Evolutionary conservation across 2,329 filamentous ascomycete genomes (phyloP).

Genomic region (Monosporascus sp.): DNA sequence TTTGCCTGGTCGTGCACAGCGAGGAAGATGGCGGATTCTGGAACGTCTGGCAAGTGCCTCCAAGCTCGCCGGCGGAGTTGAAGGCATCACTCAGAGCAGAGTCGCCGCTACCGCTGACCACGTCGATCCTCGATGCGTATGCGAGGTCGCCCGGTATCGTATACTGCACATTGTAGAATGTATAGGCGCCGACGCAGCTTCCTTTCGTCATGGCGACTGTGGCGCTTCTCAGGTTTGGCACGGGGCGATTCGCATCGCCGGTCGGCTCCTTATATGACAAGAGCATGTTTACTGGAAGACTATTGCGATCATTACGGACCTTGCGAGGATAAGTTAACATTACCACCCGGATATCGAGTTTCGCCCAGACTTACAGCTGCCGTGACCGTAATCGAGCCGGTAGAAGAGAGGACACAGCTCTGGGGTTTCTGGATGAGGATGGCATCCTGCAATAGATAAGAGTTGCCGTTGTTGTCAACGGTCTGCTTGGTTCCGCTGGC

Average conservation of each 20-base stretch:
- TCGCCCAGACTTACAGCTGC: conserved; percentile 30
- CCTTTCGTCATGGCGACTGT: conserved; percentile 37
- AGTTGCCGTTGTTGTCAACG: conserved; percentile 53
- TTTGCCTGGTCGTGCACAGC: conserved; percentile 15
- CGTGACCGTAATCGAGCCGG: conserved; percentile 38
- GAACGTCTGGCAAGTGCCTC: conserved; percentile 39
- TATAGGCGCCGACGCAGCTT: conserved; percentile 42
- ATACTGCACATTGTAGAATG: conserved; percentile 39
- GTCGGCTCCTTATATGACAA: conserved; percentile 39
- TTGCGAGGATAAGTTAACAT: conserved; percentile 6
- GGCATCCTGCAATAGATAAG: conserved; percentile 49
- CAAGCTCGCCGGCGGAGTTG: conserved; percentile 40
- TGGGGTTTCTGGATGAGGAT: conserved; percentile 51
- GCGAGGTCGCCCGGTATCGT: conserved; percentile 40
- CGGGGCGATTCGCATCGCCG: conserved; percentile 32
- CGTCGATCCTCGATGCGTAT: conserved; percentile 40
- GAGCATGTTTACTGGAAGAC: conserved; percentile 34
- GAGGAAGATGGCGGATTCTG: conserved; percentile 26
- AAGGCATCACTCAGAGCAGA: conserved; percentile 39
- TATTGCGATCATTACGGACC: conserved; percentile 42
- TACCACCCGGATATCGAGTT: neutral
- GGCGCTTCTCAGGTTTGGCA: conserved; percentile 34
- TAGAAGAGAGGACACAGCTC: conserved; percentile 45
- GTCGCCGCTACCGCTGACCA: conserved; percentile 33
- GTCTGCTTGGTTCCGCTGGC: conserved; percentile 39